Base-by-base conservation (phyloP, 371 early-diverging fungal genomes). In the Ecytonucleospora hepatopenaei region DNA sequence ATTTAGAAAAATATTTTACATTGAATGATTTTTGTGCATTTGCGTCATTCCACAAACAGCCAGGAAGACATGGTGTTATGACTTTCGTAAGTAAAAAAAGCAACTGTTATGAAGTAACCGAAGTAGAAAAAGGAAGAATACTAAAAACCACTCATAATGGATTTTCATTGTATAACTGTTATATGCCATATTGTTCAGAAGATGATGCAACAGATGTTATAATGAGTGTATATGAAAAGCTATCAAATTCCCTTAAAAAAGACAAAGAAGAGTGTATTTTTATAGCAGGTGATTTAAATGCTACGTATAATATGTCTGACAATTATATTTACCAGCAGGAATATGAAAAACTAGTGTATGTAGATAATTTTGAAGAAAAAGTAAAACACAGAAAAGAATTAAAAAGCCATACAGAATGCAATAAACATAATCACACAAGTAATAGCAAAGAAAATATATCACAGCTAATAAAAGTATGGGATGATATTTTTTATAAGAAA, bases 151-250 rank as follows among this genome's bases (percentile, higher is more conserved):
- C 88, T 56, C 87, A 88, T 71, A 79, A 79, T 0, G 69, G 80
- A n/a, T 87, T 88, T 81, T 82, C 86, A 15, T 72, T 90, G 8
- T 81, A 89, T 71, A 89, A 90, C 65, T 71, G 76, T 19, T 89
- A 90, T 59, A 86, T 87, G 59, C 90, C 90, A 0, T 68, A 49
- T 63, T 55, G 54, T n/a, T 83, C 85, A 64, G 84, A 83, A 19
- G 85, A 83, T 2, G 83, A 82, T 2, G 82, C 86, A 0, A 71
- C 72, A 1, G 80, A 76, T 12, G 86, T 82, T 76, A 86, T 87
- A 64, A 62, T 60, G 28, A 4, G 5, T 8, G 33, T 17, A 21
- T 35, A 48, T 23, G 4, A 23, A 3, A 67, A 57, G 61, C 72
- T 74, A 35, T 64, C 71, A 51, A 26, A 55, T n/a, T 27, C n/a